phyloP scores from a whole-genome alignment of 352 stramenopile species.

The Pythium folliculosum region DNA sequence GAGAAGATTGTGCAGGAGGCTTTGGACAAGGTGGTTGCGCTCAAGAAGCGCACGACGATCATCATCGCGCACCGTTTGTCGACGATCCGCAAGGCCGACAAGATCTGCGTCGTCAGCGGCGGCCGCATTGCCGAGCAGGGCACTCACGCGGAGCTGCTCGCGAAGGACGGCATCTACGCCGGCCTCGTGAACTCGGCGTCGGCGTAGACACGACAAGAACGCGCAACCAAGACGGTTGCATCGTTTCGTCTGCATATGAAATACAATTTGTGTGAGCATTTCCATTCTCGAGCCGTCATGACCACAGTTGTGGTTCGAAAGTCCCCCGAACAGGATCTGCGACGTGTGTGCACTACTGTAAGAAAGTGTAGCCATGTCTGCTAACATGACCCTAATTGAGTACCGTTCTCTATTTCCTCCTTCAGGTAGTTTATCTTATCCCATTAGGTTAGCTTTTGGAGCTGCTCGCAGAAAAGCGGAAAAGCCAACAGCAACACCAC shows the following conservation, averaged over 20 bases:
- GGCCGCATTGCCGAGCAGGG: slow-evolving; percentile 58
- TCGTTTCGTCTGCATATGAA: neutral
- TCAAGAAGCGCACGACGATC: slow-evolving; percentile 83
- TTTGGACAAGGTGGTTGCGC: slow-evolving; percentile 60
- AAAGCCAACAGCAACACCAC: no score
- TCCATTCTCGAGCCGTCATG: no score
- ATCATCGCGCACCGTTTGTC: slow-evolving; percentile 94
- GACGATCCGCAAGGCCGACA: slow-evolving; percentile 93
- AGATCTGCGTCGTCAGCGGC: slow-evolving; percentile 93
- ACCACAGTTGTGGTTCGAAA: no score
- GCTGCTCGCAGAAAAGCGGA: no score
- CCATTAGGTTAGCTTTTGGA: no score
- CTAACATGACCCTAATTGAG: no score
- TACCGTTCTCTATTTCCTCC: no score
- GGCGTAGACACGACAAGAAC: neutral
- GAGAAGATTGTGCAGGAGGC: slow-evolving; percentile 85
- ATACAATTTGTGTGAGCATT: neutral
- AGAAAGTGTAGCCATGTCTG: no score
- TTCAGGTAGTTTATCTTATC: no score
- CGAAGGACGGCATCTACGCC: slow-evolving; percentile 69
- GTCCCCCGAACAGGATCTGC: no score
- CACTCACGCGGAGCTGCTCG: slow-evolving; percentile 41
- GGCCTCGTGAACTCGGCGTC: slow-evolving; percentile 20
- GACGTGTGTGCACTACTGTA: no score
- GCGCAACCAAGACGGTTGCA: no score